These are phyloP conservation scores for Kwoniella europaea DNA, from an alignment of 768 basidiomycete species.

Conservation along the genomic window DNA sequence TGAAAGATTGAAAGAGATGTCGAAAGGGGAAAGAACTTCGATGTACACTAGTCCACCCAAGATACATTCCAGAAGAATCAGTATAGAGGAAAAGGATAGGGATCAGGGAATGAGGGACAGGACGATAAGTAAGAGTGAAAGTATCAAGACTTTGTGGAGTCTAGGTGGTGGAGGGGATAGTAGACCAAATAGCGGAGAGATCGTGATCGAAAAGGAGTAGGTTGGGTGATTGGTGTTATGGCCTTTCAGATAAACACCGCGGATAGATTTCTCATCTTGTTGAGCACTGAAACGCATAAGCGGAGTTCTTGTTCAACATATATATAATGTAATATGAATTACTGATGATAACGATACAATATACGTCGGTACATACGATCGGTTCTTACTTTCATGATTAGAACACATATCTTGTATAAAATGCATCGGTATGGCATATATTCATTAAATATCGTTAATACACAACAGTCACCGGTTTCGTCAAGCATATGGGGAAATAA, in stretches of 20 bases:
- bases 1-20: constrained; percentile 50
- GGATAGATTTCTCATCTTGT: too few species aligned
- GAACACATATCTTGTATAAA: not conserved
- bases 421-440: not conserved
- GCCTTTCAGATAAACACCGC: too few species aligned
- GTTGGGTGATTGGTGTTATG: not conserved
- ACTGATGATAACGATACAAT: too few species aligned
- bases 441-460: not conserved
- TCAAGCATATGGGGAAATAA: too few species aligned
- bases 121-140: constrained; percentile 40
- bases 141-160: constrained; percentile 46
- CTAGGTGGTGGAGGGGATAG: constrained; percentile 29
- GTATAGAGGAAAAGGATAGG: constrained; percentile 3
- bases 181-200: constrained; percentile 19
- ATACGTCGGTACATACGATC: too few species aligned
- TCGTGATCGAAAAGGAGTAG: constrained; percentile 12
- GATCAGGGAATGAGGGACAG: constrained; percentile 8
- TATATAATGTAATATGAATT: too few species aligned
- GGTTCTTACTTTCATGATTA: too few species aligned
- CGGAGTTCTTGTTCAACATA: too few species aligned
- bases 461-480: too few species aligned
- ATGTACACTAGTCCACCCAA: constrained; percentile 34
- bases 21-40: constrained; percentile 74
- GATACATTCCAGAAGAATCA: not conserved
- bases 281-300: too few species aligned